Conservation (phyloP, 257 asterid species). For the Fraxinus quadrangulata region DNA sequence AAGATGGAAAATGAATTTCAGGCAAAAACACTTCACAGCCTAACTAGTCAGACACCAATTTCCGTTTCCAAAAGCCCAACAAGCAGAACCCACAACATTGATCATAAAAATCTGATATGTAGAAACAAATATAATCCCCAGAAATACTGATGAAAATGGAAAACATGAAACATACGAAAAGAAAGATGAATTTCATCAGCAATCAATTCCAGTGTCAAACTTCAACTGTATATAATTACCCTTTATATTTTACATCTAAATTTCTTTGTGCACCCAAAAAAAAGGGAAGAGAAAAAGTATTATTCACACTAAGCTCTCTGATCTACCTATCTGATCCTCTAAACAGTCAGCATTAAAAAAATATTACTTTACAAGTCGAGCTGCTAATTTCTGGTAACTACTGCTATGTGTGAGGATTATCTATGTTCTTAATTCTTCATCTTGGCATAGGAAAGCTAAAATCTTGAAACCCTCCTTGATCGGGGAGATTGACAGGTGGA, state of each 20-base stretch:
- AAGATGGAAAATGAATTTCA: too few relatives aligned
- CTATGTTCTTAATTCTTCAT: constrained; percentile 32
- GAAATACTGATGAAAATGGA: background rate
- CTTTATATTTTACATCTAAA: constrained; percentile 34
- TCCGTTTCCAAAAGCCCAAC: background rate
- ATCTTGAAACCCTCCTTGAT: constrained; percentile 46
- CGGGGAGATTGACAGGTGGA: constrained; percentile 51
- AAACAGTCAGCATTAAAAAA: constrained; percentile 24
- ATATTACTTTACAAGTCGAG: constrained; percentile 41
- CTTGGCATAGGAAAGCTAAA: constrained; percentile 41
- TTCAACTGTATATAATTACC: constrained; percentile 18
- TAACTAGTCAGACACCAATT: too few relatives aligned
- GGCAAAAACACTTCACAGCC: background rate
- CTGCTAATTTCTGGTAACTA: constrained; percentile 25
- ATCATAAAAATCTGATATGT: background rate
- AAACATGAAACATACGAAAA: background rate
- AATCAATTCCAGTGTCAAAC: background rate
- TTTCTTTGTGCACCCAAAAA: background rate
- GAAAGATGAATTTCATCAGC: background rate
- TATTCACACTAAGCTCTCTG: constrained; percentile 15
- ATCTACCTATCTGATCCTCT: constrained; percentile 25
- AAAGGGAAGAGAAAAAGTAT: background rate
- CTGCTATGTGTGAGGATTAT: constrained; percentile 31
- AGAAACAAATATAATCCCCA: background rate
- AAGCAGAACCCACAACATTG: background rate